Percentiles rank a stretch among this genome's conserved stretches.
These are phyloP conservation scores for Narthecium ossifragum DNA, from an alignment of 106 monocot genomes.

Conservation along the genomic window DNA sequence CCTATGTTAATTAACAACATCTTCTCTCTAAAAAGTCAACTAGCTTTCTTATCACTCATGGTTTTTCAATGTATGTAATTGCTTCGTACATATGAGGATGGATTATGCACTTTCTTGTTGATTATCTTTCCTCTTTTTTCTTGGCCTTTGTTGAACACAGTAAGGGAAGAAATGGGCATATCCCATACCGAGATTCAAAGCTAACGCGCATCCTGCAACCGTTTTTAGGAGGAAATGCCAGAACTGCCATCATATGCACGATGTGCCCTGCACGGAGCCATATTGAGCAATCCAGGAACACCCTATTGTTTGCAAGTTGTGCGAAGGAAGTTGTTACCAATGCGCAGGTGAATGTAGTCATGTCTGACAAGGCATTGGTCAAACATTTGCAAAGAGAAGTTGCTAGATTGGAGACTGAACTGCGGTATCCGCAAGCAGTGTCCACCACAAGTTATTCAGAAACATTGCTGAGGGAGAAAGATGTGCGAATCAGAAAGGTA, in stretches of 20 bases:
- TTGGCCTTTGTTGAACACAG: slow-evolving; percentile 29
- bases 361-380: slow-evolving; percentile 94
- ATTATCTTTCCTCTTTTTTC: neutral
- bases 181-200: slow-evolving; percentile 98
- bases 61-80: too few relatives aligned
- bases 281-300: slow-evolving; percentile 89
- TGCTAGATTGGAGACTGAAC: slow-evolving; percentile 79
- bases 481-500: slow-evolving; percentile 76
- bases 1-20: too few relatives aligned
- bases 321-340: slow-evolving; percentile 90
- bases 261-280: slow-evolving; percentile 85
- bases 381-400: slow-evolving; percentile 91
- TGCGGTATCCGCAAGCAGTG: slow-evolving; percentile 41
- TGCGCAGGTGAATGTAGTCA: slow-evolving; percentile 93
- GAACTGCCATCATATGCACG: slow-evolving; percentile 96
- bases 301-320: slow-evolving; percentile 94
- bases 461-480: slow-evolving; percentile 62
- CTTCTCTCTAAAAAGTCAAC: too few relatives aligned
- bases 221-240: slow-evolving; percentile 89
- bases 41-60: too few relatives aligned
- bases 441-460: slow-evolving; percentile 31
- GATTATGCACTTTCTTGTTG: neutral
- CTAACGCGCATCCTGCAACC: slow-evolving; percentile 90
- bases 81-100: too few relatives aligned
- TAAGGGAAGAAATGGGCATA: slow-evolving; percentile 84